Evolutionary conservation across 805 yeast genomes (phyloP), one percentile per base, ranked within the genome.

Genomic region (Naumovozyma baii): DNA sequence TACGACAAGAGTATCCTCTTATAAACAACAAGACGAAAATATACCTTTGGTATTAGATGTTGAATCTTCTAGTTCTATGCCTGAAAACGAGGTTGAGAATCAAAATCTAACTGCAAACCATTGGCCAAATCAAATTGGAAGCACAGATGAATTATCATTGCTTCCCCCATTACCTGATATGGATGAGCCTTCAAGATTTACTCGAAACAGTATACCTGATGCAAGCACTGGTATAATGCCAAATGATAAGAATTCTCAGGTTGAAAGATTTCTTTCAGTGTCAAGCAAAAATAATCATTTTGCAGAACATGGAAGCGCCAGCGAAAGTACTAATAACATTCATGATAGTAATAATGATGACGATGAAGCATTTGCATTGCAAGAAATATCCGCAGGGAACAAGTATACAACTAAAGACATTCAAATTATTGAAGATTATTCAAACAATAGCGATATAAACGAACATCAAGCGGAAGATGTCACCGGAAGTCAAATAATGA

Each of bases 81-180:
- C n/a, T n/a, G n/a, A n/a, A n/a, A n/a, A n/a, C n/a, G n/a, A n/a
- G n/a, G n/a, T n/a, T n/a, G n/a, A n/a, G n/a, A n/a, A n/a, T n/a
- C n/a, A n/a, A 7, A 36, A 22, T 17, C 37, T 20, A 13, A 12
- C 17, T 9, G 22, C 31, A 34, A 26, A 22, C 2, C 25, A 20
- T 26, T 34, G 20, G 15, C 9, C 7, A 9, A 12, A 36, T 35
- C 34, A 31, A 35, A 31, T 35, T 7, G 33, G 22, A 7, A 36
- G 42, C 18, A 35, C 18, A 7, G 39, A 36, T 13, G 39, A 40
- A 33, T 22, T 36, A 20, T 17, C 37, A 5, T 15, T 40, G n/a
- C 20, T 40, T 18, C 43, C 43, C 12, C 43, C 43, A 5, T 36
- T 40, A 22, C 43, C 43, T 25, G 20, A 33, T 33, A 31, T 32